Base-by-base conservation (phyloP, 176 grass and related monocot genomes). In the Dactylis glomerata region DNA sequence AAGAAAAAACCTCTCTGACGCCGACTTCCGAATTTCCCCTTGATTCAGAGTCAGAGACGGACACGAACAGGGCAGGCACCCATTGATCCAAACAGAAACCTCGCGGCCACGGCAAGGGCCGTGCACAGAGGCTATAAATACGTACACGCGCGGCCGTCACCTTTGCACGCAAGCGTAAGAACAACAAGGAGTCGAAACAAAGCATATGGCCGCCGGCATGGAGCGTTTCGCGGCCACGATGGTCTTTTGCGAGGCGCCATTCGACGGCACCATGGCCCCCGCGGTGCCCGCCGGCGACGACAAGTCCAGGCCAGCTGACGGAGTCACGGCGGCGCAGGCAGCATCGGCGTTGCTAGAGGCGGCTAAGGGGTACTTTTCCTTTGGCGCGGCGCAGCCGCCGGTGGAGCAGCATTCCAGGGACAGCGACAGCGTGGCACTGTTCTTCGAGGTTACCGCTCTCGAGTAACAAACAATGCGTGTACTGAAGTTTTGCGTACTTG, bases 161-260 rank as follows among this genome's bases (percentile, higher is more conserved):
- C 28, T 0, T 17, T 32, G 61, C 61, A 64, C 28, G 15, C 24
- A 32, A 64, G 61, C 28, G n/a, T 12, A 13, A 13, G 20, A n/a
- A 5, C 36, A 4, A 24, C 37, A 15, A 42, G 59, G 59, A 27
- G 24, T 61, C 63, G 16, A 66, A 68, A 33, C 33, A 7, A 40
- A 42, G 2, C 10, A 70, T 38, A 44, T 72, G 42, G 70, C 40
- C 40, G 23, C 23, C 14, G 40, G 70, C 41, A 73, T 73, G 70
- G 70, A 73, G 1, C 26, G 70, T 13, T 73, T 71, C 68, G 37
- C 27, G 38, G 38, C 38, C 3, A 71, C 71, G 15, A 74, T 74
- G 71, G 44, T 50, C 15, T 74, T 50, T 44, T 74, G 71, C 71
- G 71, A 74, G 71, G 71, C 71, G 44, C 71, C 71, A 1, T 74